Evolutionary conservation across 495 filamentous ascomycete species (phyloP).

Genomic region (Talaromyces stipitatus): DNA sequence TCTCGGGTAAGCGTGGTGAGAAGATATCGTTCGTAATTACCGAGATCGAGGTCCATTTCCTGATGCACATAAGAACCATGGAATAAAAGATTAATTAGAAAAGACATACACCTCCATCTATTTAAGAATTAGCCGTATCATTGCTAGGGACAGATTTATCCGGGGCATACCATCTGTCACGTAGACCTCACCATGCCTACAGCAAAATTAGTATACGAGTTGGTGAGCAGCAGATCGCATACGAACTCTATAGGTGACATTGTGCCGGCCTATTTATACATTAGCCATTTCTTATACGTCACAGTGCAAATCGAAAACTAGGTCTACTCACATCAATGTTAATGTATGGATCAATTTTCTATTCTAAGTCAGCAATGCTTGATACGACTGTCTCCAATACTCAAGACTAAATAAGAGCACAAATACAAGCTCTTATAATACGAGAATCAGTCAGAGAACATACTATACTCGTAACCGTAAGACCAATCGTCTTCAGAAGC

Average conservation of each 20-base stretch:
- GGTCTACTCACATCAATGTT: slow-evolving; percentile 65
- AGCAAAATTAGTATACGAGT: slow-evolving; percentile 8
- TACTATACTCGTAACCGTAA: slow-evolving; percentile 47
- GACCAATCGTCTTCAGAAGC: slow-evolving; percentile 76
- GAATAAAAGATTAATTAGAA: no score
- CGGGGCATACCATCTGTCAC: slow-evolving; percentile 60
- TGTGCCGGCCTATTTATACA: slow-evolving; percentile 63
- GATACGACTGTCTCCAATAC: not conserved
- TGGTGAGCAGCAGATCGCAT: slow-evolving; percentile 26
- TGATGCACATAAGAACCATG: slow-evolving; percentile 29
- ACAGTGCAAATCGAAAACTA: not conserved
- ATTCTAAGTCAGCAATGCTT: slow-evolving; percentile 14
- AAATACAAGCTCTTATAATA: not conserved
- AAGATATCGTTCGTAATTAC: slow-evolving; percentile 88
- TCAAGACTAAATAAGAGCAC: no score
- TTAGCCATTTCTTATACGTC: slow-evolving; percentile 13
- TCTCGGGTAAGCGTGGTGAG: slow-evolving; percentile 65
- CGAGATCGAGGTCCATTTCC: slow-evolving; percentile 87
- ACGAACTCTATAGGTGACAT: slow-evolving; percentile 73
- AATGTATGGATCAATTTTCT: slow-evolving; percentile 75
- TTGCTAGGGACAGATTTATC: not conserved
- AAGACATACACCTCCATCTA: slow-evolving; percentile 3
- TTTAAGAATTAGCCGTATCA: not conserved
- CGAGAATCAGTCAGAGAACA: slow-evolving; percentile 25
- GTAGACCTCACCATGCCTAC: slow-evolving; percentile 66